Conservation (phyloP, 768 basidiomycete species). For the Termitomyces sp. region DNA sequence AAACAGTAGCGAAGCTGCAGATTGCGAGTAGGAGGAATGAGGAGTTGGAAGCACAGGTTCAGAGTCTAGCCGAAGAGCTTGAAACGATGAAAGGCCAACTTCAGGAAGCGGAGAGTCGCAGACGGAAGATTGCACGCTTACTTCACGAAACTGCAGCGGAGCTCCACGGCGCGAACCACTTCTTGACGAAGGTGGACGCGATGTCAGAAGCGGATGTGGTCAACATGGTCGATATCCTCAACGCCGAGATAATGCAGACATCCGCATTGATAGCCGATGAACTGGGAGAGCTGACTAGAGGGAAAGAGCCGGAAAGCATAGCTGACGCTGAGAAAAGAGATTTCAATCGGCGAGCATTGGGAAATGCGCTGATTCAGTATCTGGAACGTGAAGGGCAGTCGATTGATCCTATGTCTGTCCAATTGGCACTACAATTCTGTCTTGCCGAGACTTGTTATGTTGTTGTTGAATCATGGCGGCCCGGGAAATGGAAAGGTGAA, state of each 20-base stretch:
- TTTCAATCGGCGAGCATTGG: conserved; percentile 10
- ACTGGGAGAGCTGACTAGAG: conserved; percentile 6
- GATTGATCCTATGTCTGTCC: conserved; percentile 17
- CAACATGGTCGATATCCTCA: conserved; percentile 18
- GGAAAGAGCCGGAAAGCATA: background rate
- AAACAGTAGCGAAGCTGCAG: conserved; percentile 2
- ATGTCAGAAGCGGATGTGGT: conserved; percentile 43
- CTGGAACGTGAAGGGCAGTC: conserved; percentile 1
- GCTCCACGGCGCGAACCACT: conserved; percentile 38
- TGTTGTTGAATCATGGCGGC: conserved; percentile 15
- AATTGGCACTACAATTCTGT: conserved; percentile 18
- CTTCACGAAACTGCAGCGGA: conserved; percentile 34
- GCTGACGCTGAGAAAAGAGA: background rate
- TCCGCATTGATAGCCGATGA: conserved; percentile 20
- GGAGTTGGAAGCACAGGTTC: conserved; percentile 5
- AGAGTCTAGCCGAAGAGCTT: conserved; percentile 1
- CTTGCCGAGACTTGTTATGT: conserved; percentile 10
- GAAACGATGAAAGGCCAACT: conserved; percentile 10
- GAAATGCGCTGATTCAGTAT: conserved; percentile 7
- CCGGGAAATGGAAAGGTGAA: conserved; percentile 11
- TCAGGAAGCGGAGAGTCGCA: conserved; percentile 18
- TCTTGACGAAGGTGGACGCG: conserved; percentile 40
- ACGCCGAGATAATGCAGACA: conserved; percentile 19
- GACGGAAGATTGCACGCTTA: conserved; percentile 16
- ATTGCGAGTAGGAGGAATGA: background rate